Conservation (phyloP, 106 monocot species). For the Iris macrosiphon region DNA sequence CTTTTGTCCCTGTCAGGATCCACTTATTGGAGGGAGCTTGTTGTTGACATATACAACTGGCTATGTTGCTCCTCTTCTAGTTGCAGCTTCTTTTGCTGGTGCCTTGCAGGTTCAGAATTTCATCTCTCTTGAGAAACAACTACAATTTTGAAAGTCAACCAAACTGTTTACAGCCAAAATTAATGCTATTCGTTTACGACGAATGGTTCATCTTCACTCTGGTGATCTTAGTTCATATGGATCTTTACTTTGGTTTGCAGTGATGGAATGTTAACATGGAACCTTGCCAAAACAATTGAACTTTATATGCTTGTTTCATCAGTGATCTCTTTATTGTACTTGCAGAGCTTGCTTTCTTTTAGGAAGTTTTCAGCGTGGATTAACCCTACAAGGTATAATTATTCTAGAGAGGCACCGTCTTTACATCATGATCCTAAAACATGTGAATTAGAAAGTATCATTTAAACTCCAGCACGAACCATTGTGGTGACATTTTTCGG, state of each 20-base stretch:
- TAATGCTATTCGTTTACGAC: background rate
- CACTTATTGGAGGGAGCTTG: conserved; percentile 78
- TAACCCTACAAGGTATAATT: conserved; percentile 78
- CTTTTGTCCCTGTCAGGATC: too few species aligned
- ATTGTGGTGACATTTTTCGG: too few species aligned
- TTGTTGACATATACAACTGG: conserved; percentile 93
- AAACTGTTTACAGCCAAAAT: background rate
- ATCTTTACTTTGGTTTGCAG: background rate
- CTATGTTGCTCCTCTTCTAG: conserved; percentile 90
- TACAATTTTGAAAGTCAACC: background rate
- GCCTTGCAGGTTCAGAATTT: conserved; percentile 83
- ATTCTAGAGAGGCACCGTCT: background rate
- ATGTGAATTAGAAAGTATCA: background rate
- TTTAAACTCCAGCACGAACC: background rate
- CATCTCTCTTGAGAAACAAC: too few species aligned
- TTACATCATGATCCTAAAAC: background rate
- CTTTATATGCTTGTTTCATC: too few species aligned
- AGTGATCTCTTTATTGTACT: too few species aligned
- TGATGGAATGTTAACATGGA: background rate
- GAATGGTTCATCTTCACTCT: too few species aligned
- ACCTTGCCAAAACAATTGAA: background rate
- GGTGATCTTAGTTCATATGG: background rate
- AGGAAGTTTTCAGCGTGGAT: conserved; percentile 97
- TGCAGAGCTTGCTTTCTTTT: conserved; percentile 90
- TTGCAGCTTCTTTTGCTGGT: conserved; percentile 98